Percentiles rank a stretch among this genome's conserved stretches.
These are phyloP conservation scores for Nannochloris sp. DNA, from an alignment of 139 green algal species.

Conservation along the genomic window DNA sequence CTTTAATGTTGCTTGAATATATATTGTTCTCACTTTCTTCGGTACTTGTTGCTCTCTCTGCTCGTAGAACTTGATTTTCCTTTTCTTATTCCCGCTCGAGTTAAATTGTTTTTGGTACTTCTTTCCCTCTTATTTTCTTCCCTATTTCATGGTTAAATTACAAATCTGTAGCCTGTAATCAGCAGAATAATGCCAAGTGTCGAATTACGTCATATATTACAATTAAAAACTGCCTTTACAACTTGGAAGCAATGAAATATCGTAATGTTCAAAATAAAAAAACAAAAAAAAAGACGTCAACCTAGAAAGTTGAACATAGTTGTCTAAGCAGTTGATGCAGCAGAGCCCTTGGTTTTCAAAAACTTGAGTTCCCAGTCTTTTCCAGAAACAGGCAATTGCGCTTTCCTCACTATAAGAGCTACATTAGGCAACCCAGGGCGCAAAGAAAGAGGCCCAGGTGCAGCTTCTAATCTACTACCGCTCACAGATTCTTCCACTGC, in stretches of 20 bases:
- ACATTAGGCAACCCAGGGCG: slow-evolving; percentile 3
- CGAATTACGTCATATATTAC: not conserved
- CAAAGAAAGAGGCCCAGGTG: slow-evolving; percentile 20
- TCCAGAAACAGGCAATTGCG: slow-evolving; percentile 23
- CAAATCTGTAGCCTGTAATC: no score
- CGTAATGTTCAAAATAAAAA: not conserved
- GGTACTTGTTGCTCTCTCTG: no score
- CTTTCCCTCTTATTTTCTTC: no score
- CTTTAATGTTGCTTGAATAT: slow-evolving; percentile 1
- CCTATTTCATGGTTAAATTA: no score
- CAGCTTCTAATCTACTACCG: slow-evolving; percentile 6
- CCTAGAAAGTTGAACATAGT: no score
- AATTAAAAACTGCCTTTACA: not conserved
- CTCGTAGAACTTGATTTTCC: no score
- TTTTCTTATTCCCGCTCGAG: no score
- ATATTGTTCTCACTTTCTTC: not conserved
- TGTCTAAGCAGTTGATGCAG: not conserved
- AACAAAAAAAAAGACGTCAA: no score
- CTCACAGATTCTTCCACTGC: not conserved
- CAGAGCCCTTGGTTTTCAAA: not conserved
- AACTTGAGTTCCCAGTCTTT: slow-evolving; percentile 42
- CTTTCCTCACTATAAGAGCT: slow-evolving; percentile 47
- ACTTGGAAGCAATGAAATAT: not conserved
- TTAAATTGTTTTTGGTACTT: no score
- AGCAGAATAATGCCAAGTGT: not conserved